These are phyloP conservation scores for Leucocoprinus birnbaumii DNA, from an alignment of 768 basidiomycete species.

Conservation along the genomic window DNA sequence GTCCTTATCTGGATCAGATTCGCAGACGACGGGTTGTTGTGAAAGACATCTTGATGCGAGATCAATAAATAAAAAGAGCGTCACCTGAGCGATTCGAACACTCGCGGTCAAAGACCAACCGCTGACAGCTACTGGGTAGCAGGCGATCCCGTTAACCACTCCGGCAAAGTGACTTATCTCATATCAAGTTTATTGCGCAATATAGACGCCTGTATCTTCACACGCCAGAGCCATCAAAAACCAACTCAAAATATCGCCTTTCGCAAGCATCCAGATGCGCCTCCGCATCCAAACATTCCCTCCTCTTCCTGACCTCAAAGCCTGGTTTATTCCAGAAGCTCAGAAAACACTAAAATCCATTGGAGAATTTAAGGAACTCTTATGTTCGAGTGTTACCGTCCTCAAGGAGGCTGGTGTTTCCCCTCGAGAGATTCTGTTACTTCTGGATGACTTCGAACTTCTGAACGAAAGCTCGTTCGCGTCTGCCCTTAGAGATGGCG, in stretches of 20 bases:
- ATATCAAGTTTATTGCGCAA: background rate
- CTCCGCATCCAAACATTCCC: slow-evolving; percentile 44
- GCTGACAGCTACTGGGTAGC: slow-evolving; percentile 37
- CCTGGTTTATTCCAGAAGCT: slow-evolving; percentile 46
- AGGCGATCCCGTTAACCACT: slow-evolving; percentile 91
- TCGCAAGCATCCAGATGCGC: slow-evolving; percentile 33
- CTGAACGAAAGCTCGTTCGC: slow-evolving; percentile 34
- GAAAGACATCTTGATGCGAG: background rate
- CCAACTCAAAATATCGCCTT: background rate
- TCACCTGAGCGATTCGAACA: slow-evolving; percentile 34
- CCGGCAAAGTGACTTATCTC: slow-evolving; percentile 77
- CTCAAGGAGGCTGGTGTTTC: slow-evolving; percentile 23
- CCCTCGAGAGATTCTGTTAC: slow-evolving; percentile 24
- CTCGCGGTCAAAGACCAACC: slow-evolving; percentile 29
- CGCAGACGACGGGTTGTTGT: background rate
- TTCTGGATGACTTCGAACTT: slow-evolving; percentile 48
- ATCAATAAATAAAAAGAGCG: slow-evolving; percentile 14
- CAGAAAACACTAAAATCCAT: slow-evolving; percentile 14
- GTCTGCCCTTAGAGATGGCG: slow-evolving; percentile 44
- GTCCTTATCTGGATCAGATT: background rate
- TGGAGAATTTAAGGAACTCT: slow-evolving; percentile 32
- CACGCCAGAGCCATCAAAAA: background rate
- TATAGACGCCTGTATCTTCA: background rate
- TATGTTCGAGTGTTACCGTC: slow-evolving; percentile 31
- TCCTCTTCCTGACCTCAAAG: slow-evolving; percentile 47